Conservation (phyloP, 116 monocot genomes). For the Dioscorea cayenensis region DNA sequence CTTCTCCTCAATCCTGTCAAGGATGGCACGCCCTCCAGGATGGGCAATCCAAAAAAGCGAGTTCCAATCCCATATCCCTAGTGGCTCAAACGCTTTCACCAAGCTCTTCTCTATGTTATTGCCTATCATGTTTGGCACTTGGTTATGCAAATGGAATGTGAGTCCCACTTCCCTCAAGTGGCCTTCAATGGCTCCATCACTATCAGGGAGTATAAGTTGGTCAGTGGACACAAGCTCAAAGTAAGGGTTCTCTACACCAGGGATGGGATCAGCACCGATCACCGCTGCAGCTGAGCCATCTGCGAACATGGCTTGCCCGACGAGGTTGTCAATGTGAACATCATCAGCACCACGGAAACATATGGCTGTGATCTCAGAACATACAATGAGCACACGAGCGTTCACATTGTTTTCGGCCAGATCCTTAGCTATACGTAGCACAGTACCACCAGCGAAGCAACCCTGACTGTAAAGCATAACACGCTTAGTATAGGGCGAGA, state of each 20-base stretch:
- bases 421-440: constrained; percentile 45
- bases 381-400: constrained; percentile 20
- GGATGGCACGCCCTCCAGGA: not conserved
- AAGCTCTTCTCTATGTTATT: not conserved
- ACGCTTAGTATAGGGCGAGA: constrained; percentile 1
- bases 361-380: not conserved
- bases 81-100: not conserved
- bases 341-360: not conserved
- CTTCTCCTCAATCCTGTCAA: not conserved
- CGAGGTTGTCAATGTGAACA: not conserved
- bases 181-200: not conserved
- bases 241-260: not conserved
- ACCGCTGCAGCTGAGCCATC: constrained; percentile 3
- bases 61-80: not conserved
- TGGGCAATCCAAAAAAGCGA: not conserved
- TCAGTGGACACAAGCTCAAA: constrained; percentile 2
- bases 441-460: constrained; percentile 36
- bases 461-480: constrained; percentile 2
- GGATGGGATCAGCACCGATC: not conserved
- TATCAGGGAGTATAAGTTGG: not conserved
- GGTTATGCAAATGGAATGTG: not conserved
- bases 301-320: not conserved
- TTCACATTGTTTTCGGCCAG: constrained; percentile 38
- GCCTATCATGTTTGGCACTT: not conserved
- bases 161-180: not conserved